phyloP scores from a whole-genome alignment of 257 asterid genomes.

The Scutellaria minor region DNA sequence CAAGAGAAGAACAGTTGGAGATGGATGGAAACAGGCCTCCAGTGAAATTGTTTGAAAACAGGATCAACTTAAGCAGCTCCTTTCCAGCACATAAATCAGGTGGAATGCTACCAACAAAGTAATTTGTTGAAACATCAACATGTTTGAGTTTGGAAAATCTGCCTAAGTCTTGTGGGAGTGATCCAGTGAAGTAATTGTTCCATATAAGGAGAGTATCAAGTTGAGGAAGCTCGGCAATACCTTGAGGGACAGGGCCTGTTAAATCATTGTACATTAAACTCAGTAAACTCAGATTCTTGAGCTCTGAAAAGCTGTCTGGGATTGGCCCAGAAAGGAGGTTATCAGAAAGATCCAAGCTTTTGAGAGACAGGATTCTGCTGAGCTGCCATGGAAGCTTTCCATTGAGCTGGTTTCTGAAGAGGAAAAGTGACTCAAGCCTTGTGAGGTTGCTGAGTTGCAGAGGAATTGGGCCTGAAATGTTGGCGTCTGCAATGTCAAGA shows the following conservation, averaged over 20 bases:
- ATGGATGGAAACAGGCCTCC: slow-evolving; percentile 80
- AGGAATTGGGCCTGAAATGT: slow-evolving; percentile 83
- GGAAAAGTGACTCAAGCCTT: slow-evolving; percentile 78
- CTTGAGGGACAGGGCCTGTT: slow-evolving; percentile 78
- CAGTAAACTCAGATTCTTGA: slow-evolving; percentile 68
- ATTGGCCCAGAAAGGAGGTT: slow-evolving; percentile 75
- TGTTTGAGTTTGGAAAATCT: slow-evolving; percentile 62
- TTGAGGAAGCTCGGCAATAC: slow-evolving; percentile 72
- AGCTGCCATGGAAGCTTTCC: slow-evolving; percentile 75
- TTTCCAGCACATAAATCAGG: slow-evolving; percentile 69
- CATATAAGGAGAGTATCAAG: slow-evolving; percentile 86
- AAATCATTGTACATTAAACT: slow-evolving; percentile 91
- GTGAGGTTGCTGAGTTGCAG: slow-evolving; percentile 67
- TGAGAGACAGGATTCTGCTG: slow-evolving; percentile 57
- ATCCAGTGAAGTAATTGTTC: slow-evolving; percentile 85
- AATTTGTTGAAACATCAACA: slow-evolving; percentile 86
- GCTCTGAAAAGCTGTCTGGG: slow-evolving; percentile 79
- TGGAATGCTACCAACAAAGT: slow-evolving; percentile 71
- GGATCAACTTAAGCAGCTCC: slow-evolving; percentile 61
- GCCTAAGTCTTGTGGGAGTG: slow-evolving; percentile 77
- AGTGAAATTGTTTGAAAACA: slow-evolving; percentile 80
- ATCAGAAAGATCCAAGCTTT: slow-evolving; percentile 98
- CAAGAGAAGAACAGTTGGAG: slow-evolving; percentile 79
- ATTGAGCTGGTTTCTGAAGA: slow-evolving; percentile 69
- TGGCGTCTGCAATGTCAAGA: slow-evolving; percentile 94